These are phyloP conservation scores for Scutellaria minor DNA, from an alignment of 257 asterid genomes.

Conservation along the genomic window DNA sequence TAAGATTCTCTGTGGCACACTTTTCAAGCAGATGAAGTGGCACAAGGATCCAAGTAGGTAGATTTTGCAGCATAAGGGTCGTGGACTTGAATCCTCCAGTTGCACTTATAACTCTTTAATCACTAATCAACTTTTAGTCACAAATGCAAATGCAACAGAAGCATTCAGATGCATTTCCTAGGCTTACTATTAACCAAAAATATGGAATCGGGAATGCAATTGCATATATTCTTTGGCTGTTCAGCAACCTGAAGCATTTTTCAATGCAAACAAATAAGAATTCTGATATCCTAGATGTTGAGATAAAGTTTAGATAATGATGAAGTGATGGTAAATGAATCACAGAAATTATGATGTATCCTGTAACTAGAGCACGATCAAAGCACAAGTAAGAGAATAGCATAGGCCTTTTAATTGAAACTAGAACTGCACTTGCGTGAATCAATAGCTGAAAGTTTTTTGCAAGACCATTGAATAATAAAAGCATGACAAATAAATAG, in stretches of 20 bases:
- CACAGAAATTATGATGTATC: not conserved
- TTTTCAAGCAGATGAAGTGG: not conserved
- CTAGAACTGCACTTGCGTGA: not conserved
- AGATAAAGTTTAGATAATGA: not conserved
- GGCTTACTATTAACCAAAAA: constrained; percentile 10
- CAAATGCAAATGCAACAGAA: constrained; percentile 2
- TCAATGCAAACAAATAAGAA: not conserved
- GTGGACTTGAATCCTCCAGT: not conserved
- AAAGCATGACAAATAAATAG: not conserved
- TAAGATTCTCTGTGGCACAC: not conserved
- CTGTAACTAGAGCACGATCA: not conserved
- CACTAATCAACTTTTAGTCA: not conserved
- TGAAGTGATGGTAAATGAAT: not conserved
- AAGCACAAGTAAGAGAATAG: not conserved
- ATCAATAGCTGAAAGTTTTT: not conserved
- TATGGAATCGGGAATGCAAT: not conserved
- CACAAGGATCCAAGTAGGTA: not conserved
- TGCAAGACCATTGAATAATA: not conserved
- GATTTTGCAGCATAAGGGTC: not conserved
- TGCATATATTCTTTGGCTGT: not conserved
- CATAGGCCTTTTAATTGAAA: not conserved
- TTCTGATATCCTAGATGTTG: not conserved
- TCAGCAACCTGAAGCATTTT: not conserved
- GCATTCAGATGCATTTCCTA: constrained; percentile 13
- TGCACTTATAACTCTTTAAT: not conserved